phyloP scores from a whole-genome alignment of 192 early-diverging fungal genomes.

The Podila minutissima region DNA sequence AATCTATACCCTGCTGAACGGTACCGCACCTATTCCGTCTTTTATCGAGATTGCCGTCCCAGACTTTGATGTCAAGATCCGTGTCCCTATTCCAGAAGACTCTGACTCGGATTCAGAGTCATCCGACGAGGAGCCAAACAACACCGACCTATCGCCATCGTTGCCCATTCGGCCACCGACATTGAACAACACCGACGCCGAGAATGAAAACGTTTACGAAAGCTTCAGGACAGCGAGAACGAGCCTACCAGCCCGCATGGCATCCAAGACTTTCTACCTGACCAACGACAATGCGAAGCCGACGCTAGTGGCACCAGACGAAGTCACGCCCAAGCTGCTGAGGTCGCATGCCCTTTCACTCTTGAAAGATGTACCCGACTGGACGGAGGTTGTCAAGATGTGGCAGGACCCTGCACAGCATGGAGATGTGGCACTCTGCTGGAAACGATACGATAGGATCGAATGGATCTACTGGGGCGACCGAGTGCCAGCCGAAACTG shows the following conservation, averaged over 20 bases:
- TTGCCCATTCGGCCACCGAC: conserved; percentile 2
- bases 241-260: conserved; percentile 17
- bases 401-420: conserved; percentile 35
- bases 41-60: conserved; percentile 48
- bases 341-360: conserved; percentile 37
- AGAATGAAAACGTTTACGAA: conserved; percentile 4
- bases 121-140: not conserved
- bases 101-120: conserved; percentile 25
- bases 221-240: conserved; percentile 18
- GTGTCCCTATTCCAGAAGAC: conserved; percentile 42
- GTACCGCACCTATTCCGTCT: conserved; percentile 22
- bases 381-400: conserved; percentile 45
- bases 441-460: conserved; percentile 56
- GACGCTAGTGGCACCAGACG: conserved; percentile 31
- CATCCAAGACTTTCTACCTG: conserved; percentile 34
- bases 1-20: conserved; percentile 30
- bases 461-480: conserved; percentile 54
- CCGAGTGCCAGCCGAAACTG: conserved; percentile 20
- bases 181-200: too few relatives aligned
- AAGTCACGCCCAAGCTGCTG: conserved; percentile 39
- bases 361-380: conserved; percentile 38
- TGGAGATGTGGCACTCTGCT: conserved; percentile 51
- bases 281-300: conserved; percentile 27
- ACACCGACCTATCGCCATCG: conserved; percentile 1
- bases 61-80: conserved; percentile 52